These are phyloP conservation scores for Ramaria sp. DNA, from an alignment of 768 basidiomycete genomes.

Conservation along the genomic window DNA sequence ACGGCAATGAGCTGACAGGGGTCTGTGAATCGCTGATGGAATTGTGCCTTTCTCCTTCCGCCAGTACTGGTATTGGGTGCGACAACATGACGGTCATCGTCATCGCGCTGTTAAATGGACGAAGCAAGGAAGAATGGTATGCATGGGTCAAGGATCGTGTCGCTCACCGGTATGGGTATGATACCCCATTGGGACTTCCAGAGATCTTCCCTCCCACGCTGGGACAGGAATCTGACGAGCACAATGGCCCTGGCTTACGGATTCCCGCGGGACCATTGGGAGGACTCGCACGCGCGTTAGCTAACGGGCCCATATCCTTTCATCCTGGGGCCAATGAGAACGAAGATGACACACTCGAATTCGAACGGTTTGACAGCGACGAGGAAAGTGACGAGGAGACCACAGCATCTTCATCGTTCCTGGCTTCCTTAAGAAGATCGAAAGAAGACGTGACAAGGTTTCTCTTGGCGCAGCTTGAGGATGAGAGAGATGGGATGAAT, in stretches of 20 bases:
- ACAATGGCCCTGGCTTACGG: conserved; percentile 22
- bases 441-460: conserved; percentile 42
- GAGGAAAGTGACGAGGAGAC: conserved; percentile 46
- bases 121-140: conserved; percentile 89
- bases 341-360: conserved; percentile 46
- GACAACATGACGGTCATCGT: conserved; percentile 99
- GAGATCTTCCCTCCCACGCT: conserved; percentile 65
- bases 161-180: conserved; percentile 59
- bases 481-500: conserved; percentile 32
- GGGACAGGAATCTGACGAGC: not conserved
- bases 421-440: conserved; percentile 28
- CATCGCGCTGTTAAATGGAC: conserved; percentile 76
- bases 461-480: conserved; percentile 51
- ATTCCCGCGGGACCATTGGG: conserved; percentile 26
- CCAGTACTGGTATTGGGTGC: conserved; percentile 91
- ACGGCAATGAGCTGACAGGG: conserved; percentile 68
- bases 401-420: conserved; percentile 13
- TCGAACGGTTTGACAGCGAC: conserved; percentile 42
- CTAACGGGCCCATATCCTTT: conserved; percentile 58
- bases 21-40: conserved; percentile 87
- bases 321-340: conserved; percentile 26
- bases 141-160: conserved; percentile 80
- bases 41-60: conserved; percentile 89
- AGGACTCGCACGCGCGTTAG: conserved; percentile 45
- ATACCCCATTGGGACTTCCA: conserved; percentile 65